Conservation (phyloP, 2,329 filamentous ascomycete species). For the Knufia fluminis region DNA sequence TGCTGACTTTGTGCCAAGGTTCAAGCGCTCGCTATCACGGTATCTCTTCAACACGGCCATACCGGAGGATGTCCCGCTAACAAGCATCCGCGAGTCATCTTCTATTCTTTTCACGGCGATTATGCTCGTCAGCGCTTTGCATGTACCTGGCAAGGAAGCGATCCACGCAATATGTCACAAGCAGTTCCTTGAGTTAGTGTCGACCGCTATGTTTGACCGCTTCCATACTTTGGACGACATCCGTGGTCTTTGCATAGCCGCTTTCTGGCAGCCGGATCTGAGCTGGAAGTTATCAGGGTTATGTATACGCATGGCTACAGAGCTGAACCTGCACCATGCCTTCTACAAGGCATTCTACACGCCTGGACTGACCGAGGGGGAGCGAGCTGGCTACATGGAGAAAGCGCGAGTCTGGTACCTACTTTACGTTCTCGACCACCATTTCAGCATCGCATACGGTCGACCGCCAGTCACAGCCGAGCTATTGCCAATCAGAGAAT, state of each 20-base stretch:
- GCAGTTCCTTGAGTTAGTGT: conserved; percentile 49
- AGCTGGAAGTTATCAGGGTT: conserved; percentile 55
- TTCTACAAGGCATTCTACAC: conserved; percentile 43
- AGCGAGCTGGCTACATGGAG: conserved; percentile 32
- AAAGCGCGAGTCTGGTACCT: conserved; percentile 53
- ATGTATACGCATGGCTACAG: conserved; percentile 50
- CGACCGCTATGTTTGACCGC: conserved; percentile 48
- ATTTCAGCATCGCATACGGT: conserved; percentile 54
- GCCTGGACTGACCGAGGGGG: conserved; percentile 32
- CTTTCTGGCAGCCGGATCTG: conserved; percentile 55
- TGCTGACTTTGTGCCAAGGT: conserved; percentile 8
- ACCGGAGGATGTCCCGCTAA: conserved; percentile 41
- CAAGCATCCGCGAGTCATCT: conserved; percentile 46
- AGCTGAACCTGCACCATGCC: conserved; percentile 48
- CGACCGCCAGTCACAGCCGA: conserved; percentile 51
- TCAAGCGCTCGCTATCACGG: conserved; percentile 21
- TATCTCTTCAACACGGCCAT: conserved; percentile 32
- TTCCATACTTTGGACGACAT: conserved; percentile 51
- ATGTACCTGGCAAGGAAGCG: conserved; percentile 46
- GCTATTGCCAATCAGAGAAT: conserved; percentile 48
- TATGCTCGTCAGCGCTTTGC: conserved; percentile 49
- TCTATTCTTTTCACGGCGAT: conserved; percentile 48
- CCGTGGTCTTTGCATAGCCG: conserved; percentile 50
- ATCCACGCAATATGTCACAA: conserved; percentile 48
- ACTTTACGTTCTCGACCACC: conserved; percentile 57